Base-by-base conservation (phyloP, 805 yeast genomes). In the Yarrowia divulgata region DNA sequence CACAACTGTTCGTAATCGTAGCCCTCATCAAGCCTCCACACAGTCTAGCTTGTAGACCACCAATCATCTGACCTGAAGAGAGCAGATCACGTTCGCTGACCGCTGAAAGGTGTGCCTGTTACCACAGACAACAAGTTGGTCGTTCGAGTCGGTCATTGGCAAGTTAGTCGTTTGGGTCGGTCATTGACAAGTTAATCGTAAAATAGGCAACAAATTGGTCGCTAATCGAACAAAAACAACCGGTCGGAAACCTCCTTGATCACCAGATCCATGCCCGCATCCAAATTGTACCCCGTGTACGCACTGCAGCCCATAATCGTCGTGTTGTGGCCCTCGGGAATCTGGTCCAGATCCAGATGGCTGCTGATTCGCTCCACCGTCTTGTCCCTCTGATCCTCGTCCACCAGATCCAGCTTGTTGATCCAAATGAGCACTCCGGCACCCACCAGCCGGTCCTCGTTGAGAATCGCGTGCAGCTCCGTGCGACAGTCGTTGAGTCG, bases 361-460 rank as follows among this genome's bases (percentile, higher is more conserved):
- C 71, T 32, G 19, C 58, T 68, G 18, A 73, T 70, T 12, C 48
- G 55, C 29, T 70, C 69, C 19, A 73, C 68, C n/a, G 58, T 68
- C 29, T 19, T 50, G 12, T 71, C 70, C 6, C 66, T n/a, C 16
- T 29, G 42, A 1, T 73, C 74, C 2, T 73, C 77, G 2, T 74
- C 76, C 7, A 86, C 75, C 29, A 87, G 73, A 74, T 93, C 98
- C 39, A 87, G 79, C 76, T 93, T 93, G 79, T 94, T 93, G 64
- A 92, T 81, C 71, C 89, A 79, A 0, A 93, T 81, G 42, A 90
- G 77, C n/a, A 93, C 79, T 29, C 86, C 87, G 14, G 89, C 83
- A 0, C 95, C 95, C 1, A 82, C 78, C n/a, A 93, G 79, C 57
- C 89, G 82, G 71, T 90, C 94, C 74, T 89, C 93, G 40, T 78